Percentiles rank a stretch among this genome's conserved stretches.
phyloP scores from a whole-genome alignment of 169 alveolate genomes.

The Cryptosporidium xiaoi region DNA sequence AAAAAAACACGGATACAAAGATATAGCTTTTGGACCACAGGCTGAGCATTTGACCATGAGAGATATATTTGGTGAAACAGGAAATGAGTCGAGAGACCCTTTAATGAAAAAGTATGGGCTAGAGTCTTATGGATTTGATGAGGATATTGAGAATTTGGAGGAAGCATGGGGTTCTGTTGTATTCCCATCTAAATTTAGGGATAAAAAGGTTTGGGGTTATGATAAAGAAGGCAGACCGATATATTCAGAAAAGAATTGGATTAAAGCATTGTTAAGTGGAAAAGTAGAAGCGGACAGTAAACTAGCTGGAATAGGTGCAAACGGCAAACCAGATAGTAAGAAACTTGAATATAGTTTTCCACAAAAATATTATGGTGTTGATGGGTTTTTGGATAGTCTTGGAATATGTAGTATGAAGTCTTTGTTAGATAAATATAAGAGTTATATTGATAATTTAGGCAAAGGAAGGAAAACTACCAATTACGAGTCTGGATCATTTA shows the following conservation, averaged over 20 bases:
- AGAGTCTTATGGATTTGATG: constrained; percentile 35
- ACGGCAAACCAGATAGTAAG: not conserved
- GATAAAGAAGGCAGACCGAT: constrained; percentile 61
- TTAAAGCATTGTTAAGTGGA: constrained; percentile 9
- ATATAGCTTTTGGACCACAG: constrained; percentile 71
- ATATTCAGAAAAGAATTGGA: constrained; percentile 31
- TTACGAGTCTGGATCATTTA: no score
- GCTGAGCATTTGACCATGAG: constrained; percentile 59
- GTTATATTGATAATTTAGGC: not conserved
- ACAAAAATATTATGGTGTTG: constrained; percentile 14
- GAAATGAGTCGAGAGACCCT: constrained; percentile 21
- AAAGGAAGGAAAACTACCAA: not conserved
- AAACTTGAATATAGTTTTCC: constrained; percentile 37
- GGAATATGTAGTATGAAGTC: constrained; percentile 36
- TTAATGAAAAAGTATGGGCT: constrained; percentile 41
- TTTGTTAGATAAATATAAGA: constrained; percentile 35
- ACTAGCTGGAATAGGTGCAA: not conserved
- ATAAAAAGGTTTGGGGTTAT: constrained; percentile 57
- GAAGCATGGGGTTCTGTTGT: constrained; percentile 19
- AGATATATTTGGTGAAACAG: constrained; percentile 67
- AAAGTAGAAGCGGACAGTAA: not conserved
- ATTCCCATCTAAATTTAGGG: constrained; percentile 19
- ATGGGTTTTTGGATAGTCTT: constrained; percentile 53
- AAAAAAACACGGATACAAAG: constrained; percentile 10
- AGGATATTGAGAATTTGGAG: constrained; percentile 31